Conservation (phyloP, 176 grass and related monocot genomes). For the Rhynchospora pubera region DNA sequence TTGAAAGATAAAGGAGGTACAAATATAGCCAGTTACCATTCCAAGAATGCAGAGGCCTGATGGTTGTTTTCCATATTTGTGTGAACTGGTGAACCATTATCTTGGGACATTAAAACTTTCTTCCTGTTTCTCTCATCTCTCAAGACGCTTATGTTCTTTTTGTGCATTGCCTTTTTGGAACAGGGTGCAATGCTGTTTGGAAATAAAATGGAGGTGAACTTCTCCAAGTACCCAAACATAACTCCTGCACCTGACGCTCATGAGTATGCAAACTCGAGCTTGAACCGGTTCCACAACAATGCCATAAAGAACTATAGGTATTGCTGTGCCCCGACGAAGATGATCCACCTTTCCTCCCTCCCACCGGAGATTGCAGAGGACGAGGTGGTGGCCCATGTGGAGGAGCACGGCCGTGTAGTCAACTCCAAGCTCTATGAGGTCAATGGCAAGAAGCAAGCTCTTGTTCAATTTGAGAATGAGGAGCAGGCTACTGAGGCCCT, state of each 20-base stretch:
- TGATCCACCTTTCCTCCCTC: slow-evolving; percentile 48
- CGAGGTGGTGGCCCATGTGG: slow-evolving; percentile 31
- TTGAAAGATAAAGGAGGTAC: background rate
- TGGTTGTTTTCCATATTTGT: background rate
- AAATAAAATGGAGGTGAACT: slow-evolving; percentile 47
- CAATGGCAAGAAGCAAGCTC: slow-evolving; percentile 42
- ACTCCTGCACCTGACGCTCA: slow-evolving; percentile 34
- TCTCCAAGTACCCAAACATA: slow-evolving; percentile 40
- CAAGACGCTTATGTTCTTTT: background rate
- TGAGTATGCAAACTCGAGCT: slow-evolving; percentile 36
- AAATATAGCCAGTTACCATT: background rate
- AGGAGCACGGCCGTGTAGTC: slow-evolving; percentile 35
- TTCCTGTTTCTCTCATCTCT: no score
- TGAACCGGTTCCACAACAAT: slow-evolving; percentile 48
- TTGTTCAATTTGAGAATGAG: slow-evolving; percentile 41
- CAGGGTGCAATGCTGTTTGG: slow-evolving; percentile 47
- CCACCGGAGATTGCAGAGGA: slow-evolving; percentile 40
- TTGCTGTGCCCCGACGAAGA: slow-evolving; percentile 42
- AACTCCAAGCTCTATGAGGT: slow-evolving; percentile 47
- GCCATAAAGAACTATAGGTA: slow-evolving; percentile 40
- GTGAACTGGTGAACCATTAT: background rate
- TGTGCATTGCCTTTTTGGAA: background rate
- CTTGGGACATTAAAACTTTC: no score
- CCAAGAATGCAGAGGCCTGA: background rate
- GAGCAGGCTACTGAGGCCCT: slow-evolving; percentile 45